A percentile compares a stretch with the other conserved stretches of the same genome.
Evolutionary conservation across 1,284 basidiomycete genomes (phyloP).

Genomic region (Moesziomyces parantarcticus): DNA sequence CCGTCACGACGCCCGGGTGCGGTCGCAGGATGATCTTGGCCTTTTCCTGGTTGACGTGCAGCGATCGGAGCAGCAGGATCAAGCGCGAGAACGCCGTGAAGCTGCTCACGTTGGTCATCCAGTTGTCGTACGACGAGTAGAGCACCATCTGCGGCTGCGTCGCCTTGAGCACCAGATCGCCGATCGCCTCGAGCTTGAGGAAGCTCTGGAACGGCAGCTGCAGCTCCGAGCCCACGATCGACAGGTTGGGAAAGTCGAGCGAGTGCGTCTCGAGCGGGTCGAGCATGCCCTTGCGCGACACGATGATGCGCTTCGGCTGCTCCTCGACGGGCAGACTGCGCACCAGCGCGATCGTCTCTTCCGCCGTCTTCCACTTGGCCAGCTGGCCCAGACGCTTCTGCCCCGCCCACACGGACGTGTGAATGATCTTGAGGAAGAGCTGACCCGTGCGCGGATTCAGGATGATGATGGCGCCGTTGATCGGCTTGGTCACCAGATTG

Average conservation of each 20-base stretch:
- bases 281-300: constrained; percentile 99
- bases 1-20: constrained; percentile 80
- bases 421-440: constrained; percentile 98
- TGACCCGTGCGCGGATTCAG: constrained; percentile 99
- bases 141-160: constrained; percentile 99
- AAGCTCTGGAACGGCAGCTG: constrained; percentile 99
- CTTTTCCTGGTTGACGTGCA: constrained; percentile 99
- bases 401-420: constrained; percentile 99
- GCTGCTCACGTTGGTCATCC: constrained; percentile 98
- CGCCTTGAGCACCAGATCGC: constrained; percentile 94
- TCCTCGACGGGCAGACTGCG: constrained; percentile 98
- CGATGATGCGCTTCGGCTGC: constrained; percentile 99
- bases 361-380: constrained; percentile 99
- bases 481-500: constrained; percentile 99
- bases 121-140: constrained; percentile 98
- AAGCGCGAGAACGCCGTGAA: constrained; percentile 99
- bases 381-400: constrained; percentile 99
- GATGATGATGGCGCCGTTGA: constrained; percentile 99
- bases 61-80: constrained; percentile 91
- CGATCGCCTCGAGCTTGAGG: constrained; percentile 99
- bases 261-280: constrained; percentile 90
- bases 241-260: constrained; percentile 98
- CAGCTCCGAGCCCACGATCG: constrained; percentile 98
- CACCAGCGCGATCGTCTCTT: constrained; percentile 98
- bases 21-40: constrained; percentile 77